phyloP scores from a whole-genome alignment of 2,329 filamentous ascomycete species.

The Phoma herbarum region DNA sequence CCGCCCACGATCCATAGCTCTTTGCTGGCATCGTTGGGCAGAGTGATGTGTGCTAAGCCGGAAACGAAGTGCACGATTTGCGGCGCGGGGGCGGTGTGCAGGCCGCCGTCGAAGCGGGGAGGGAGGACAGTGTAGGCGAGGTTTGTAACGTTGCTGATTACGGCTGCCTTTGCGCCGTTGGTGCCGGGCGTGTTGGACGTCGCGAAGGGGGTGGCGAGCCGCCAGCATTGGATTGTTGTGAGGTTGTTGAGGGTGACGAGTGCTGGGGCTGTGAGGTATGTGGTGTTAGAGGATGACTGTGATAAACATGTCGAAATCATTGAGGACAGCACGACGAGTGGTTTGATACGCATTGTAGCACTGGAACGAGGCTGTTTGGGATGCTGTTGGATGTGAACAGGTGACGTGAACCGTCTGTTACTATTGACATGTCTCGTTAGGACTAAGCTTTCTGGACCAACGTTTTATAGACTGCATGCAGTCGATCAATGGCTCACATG shows the following conservation, averaged over 20 bases:
- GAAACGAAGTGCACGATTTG: constrained; percentile 48
- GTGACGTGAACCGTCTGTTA: no score
- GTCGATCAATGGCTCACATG: neutral
- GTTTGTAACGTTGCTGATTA: constrained; percentile 35
- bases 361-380: no score
- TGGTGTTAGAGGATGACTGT: constrained; percentile 18
- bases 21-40: constrained; percentile 27
- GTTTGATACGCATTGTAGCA: no score
- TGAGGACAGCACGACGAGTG: neutral
- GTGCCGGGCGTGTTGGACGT: constrained; percentile 40
- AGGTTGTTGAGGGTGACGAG: constrained; percentile 45
- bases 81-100: constrained; percentile 46
- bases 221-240: constrained; percentile 49
- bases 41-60: constrained; percentile 45
- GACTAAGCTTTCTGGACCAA: neutral
- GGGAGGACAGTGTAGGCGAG: constrained; percentile 45
- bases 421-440: no score
- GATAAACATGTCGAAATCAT: neutral
- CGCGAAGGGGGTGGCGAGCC: constrained; percentile 39
- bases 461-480: constrained; percentile 2
- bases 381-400: no score
- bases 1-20: constrained; percentile 48
- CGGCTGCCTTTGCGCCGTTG: constrained; percentile 31
- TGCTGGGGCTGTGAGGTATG: constrained; percentile 44
- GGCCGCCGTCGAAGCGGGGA: constrained; percentile 44